Conservation (phyloP, 108 stramenopile species). For the Hondaea fermentalgiana region DNA sequence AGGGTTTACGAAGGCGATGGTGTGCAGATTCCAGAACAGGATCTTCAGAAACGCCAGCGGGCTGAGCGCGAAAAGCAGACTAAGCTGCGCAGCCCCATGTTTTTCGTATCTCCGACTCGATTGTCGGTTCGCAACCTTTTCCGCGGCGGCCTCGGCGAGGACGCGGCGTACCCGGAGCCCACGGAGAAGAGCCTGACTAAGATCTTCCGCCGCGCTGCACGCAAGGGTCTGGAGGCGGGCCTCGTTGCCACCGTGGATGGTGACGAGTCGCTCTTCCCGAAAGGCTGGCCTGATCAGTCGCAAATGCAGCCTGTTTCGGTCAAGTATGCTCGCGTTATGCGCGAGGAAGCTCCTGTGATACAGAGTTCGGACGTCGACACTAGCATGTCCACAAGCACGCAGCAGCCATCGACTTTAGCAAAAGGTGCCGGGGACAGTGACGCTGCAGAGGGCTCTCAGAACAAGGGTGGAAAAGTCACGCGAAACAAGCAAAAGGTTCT, state of each 20-base stretch:
- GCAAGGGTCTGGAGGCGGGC: conserved; percentile 58
- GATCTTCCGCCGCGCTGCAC: conserved; percentile 59
- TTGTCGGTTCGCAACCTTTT: conserved; percentile 79
- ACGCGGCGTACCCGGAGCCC: conserved; percentile 51
- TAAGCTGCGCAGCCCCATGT: conserved; percentile 85
- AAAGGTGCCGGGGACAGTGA: conserved; percentile 50
- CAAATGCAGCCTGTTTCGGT: neutral
- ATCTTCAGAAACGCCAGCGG: conserved; percentile 74
- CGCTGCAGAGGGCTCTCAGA: neutral
- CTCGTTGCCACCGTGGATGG: conserved; percentile 66
- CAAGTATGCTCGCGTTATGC: neutral
- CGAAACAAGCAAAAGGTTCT: conserved; percentile 9
- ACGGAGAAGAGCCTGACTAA: conserved; percentile 69
- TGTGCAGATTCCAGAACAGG: conserved; percentile 67
- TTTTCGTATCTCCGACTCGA: conserved; percentile 86
- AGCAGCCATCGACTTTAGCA: conserved; percentile 19
- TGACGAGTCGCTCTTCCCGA: conserved; percentile 31
- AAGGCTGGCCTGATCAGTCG: conserved; percentile 3
- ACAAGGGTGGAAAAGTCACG: neutral
- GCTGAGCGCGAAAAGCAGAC: conserved; percentile 79
- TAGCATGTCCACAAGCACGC: conserved; percentile 49
- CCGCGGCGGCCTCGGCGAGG: neutral
- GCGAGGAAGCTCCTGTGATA: conserved; percentile 53
- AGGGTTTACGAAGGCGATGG: conserved; percentile 41
- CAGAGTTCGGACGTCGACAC: conserved; percentile 61